phyloP scores from a whole-genome alignment of 371 early-diverging fungal genomes.

The Mortierella sp. region DNA sequence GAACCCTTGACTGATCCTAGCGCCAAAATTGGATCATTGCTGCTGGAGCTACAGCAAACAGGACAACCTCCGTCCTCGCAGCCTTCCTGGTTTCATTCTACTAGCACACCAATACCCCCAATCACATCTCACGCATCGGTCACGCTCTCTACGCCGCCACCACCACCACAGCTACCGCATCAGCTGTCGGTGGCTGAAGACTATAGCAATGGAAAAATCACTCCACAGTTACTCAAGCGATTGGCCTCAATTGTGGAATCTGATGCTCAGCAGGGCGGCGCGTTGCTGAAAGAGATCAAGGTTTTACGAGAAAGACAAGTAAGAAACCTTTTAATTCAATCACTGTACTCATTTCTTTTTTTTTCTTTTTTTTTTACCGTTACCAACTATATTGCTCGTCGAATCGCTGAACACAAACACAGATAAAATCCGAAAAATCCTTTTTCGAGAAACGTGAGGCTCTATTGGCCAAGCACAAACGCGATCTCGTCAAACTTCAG shows the following conservation, averaged over 20 bases:
- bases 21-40: constrained; percentile 14
- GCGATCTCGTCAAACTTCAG: constrained; percentile 39
- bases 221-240: constrained; percentile 39
- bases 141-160: not conserved
- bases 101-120: too few relatives aligned
- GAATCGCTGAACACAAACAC: too few relatives aligned
- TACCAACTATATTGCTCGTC: too few relatives aligned
- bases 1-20: not conserved
- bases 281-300: constrained; percentile 29
- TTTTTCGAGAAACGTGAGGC: constrained; percentile 35
- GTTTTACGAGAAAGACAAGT: constrained; percentile 31
- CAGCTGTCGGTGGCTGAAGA: constrained; percentile 13
- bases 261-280: constrained; percentile 30
- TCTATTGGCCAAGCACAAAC: constrained; percentile 23
- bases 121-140: too few relatives aligned
- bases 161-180: not conserved
- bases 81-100: not conserved
- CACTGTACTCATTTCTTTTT: too few relatives aligned
- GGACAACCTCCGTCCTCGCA: not conserved
- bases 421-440: constrained; percentile 17
- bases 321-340: not conserved
- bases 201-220: constrained; percentile 45
- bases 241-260: constrained; percentile 39
- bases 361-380: not conserved
- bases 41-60: constrained; percentile 29